Percentiles rank a stretch among this genome's conserved stretches.
Conservation (phyloP, 2,329 filamentous ascomycete species). For the Keithomyces neogunnii region DNA sequence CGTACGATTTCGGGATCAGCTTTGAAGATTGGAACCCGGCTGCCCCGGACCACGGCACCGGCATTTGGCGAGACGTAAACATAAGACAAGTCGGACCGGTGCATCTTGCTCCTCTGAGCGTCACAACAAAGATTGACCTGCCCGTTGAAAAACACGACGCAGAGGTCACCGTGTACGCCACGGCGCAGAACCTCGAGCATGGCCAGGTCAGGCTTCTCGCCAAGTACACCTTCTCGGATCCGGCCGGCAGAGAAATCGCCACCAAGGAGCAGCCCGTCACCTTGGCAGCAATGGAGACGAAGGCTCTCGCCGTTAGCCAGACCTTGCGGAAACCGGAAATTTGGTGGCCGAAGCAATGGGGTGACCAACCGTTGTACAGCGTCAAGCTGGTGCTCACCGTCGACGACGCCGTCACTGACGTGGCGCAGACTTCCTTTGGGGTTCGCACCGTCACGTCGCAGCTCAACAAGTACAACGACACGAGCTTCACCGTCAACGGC, state of each 20-base stretch:
- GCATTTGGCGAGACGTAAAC: conserved; percentile 51
- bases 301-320: conserved; percentile 24
- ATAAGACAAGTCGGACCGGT: conserved; percentile 47
- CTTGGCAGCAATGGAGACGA: conserved; percentile 27
- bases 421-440: conserved; percentile 17
- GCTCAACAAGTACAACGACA: conserved; percentile 45
- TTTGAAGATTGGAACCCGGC: conserved; percentile 21
- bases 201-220: conserved; percentile 28
- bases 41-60: conserved; percentile 54
- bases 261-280: conserved; percentile 23
- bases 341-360: conserved; percentile 58
- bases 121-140: conserved; percentile 32
- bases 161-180: conserved; percentile 28
- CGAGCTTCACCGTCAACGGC: conserved; percentile 46
- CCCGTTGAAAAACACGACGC: conserved; percentile 16
- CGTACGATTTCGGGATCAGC: conserved; percentile 46
- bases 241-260: conserved; percentile 14
- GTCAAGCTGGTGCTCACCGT: conserved; percentile 21
- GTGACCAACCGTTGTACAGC: conserved; percentile 43
- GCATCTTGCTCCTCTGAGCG: conserved; percentile 33
- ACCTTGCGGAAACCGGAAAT: conserved; percentile 35
- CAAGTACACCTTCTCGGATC: conserved; percentile 24
- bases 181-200: conserved; percentile 31
- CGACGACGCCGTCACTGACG: conserved; percentile 20
- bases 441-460: conserved; percentile 34